Base-by-base conservation (phyloP, 495 filamentous ascomycete species). In the Penicillium herquei region DNA sequence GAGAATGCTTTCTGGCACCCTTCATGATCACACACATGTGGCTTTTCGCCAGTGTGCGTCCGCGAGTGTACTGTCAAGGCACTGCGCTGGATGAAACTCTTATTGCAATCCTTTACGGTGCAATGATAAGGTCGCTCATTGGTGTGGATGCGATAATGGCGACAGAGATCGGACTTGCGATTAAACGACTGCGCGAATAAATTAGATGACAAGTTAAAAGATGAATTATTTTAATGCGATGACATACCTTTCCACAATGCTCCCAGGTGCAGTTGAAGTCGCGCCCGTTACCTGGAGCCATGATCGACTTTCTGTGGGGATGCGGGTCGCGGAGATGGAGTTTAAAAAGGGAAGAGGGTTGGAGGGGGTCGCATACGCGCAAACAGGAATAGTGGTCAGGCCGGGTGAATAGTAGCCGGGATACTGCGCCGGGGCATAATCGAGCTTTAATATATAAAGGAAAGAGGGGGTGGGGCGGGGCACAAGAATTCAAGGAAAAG, bases 11-110 rank as follows among this genome's bases (percentile, higher is more conserved):
- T 96, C 32, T 82, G 83, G 67, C 91, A 96, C n/a, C 85, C 88
- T 45, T 81, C 72, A 61, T 90, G 84, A 63, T 89, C 82, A 68
- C 91, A 96, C 54, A 86, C 79, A 68, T 96, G 91, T 43, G 91
- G 91, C 69, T 96, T 96, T 70, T 95, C 90, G 47, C 90, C 89
- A 3, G 90, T 96, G 64, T 96, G 91, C 18, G 90, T 93, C 49
- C 91, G 84, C 43, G 85, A 88, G 67, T 96, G 91, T 17, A 94
- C 90, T 0, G 89, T 93, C 65, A 95, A 72, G 39, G 91, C 91
- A 74, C 90, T 93, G 56, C 90, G 80, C 62, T 96, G 91, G 64
- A 95, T 94, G 73, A 96, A 96, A 66, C 87, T 89, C 74, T 96
- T 95, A 32, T 85, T 86, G 71, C 91, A 96, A 18, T 81, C 84